phyloP scores from a whole-genome alignment of 148 eudicot species.

The Silene conica region DNA sequence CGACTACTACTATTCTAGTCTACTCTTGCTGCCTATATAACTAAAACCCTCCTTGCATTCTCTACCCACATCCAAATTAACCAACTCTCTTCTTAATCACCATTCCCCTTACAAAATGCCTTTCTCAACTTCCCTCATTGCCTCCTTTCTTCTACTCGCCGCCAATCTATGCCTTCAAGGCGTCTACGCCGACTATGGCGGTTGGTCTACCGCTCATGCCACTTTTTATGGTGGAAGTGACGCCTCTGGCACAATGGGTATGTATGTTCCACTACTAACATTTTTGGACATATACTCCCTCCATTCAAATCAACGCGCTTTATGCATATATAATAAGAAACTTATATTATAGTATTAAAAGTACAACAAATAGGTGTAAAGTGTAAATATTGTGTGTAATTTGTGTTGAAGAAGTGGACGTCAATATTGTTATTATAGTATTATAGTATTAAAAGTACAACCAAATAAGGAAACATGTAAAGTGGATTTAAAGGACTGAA shows the following conservation, averaged over 20 bases:
- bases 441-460: too few species aligned
- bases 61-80: not conserved
- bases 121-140: constrained; percentile 19
- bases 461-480: too few species aligned
- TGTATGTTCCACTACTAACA: constrained; percentile 33
- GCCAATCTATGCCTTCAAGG: constrained; percentile 26
- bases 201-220: constrained; percentile 71
- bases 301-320: too few species aligned
- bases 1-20: not conserved
- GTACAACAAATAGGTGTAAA: too few species aligned
- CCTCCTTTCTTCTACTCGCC: constrained; percentile 32
- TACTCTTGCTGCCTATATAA: constrained; percentile 20
- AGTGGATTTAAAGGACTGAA: too few species aligned
- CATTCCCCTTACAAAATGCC: constrained; percentile 29
- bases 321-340: too few species aligned
- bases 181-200: constrained; percentile 35
- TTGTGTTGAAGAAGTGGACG: too few species aligned
- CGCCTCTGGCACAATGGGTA: constrained; percentile 97
- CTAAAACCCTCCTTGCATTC: not conserved
- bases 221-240: constrained; percentile 93
- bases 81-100: not conserved
- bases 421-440: too few species aligned
- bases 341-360: too few species aligned
- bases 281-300: not conserved
- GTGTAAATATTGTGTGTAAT: too few species aligned